Evolutionary conservation across 345 rosid genomes (phyloP), one percentile per base, ranked within the genome.

Genomic region (Angophora floribunda): DNA sequence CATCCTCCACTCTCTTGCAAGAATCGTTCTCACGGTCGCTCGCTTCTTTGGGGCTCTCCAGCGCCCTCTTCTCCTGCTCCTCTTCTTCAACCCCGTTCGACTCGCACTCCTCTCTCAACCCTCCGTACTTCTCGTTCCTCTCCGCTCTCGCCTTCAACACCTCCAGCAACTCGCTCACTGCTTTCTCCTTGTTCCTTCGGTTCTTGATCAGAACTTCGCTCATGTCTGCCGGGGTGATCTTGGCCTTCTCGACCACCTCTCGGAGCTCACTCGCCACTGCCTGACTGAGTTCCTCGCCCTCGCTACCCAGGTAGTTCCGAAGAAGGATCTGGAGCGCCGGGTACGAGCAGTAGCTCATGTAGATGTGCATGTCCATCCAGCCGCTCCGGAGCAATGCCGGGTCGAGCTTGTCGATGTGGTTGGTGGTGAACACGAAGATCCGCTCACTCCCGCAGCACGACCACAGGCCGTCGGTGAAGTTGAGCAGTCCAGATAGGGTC

Each of bases 381-480:
- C 67, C 98, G 86, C 99, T 97, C 89, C 89, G 93, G 85, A 97
- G 24, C 90, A 97, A 55, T 93, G 67, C 67, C 2, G 67, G 67
- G 67, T 59, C 67, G 15, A 59, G 67, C 67, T 59, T 59, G 1
- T 59, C 32, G 32, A 59, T 59, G 67, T 59, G 15, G 32, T 59
- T 26, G 32, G 67, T 59, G 67, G 67, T 59, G 67, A 59, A 59
- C 67, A 59, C 67, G 0, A 59, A 59, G 67, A 59, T 59, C 15
- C 7, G 7, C 32, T 97, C 99, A 88, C 98, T 96, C 13, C 99
- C 99, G 86, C 99, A 96, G 79, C 99, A 96, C 14, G 99, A 96
- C 99, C 99, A 97, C 57, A 97, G 89, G 89, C 99, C 99, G 53
- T 97, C 98, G 7, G 98, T 95, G 91, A 97, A 97, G 91, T 97